Base-by-base conservation (phyloP, 371 early-diverging fungal species). In the Gilbertella persicaria region DNA sequence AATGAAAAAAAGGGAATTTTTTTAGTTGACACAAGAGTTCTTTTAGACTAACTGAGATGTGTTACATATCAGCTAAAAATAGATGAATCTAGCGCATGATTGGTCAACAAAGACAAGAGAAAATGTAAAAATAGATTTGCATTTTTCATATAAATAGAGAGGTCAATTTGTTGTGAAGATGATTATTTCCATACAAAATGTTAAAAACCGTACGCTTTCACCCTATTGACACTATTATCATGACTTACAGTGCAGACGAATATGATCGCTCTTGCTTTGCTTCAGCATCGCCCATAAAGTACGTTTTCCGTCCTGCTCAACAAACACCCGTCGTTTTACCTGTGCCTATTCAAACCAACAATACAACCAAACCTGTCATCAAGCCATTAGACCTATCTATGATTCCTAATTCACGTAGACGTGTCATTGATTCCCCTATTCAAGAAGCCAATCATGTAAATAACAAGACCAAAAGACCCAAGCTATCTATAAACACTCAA, bases 251-350 rank as follows among this genome's bases (percentile, higher is more conserved):
- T 43, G 50, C 68, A 16, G 48, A 55, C 1, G 68, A 67, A 47
- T 67, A 67, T 33, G 68, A 67, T 51, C 53, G 68, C 50, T 67
- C 68, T 4, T 53, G 49, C 36, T 60, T 60, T 53, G 49, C 49
- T 5, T 53, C 43, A 16, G 25, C 20, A 0, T 24, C 44, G 8
- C 60, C 53, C 24, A 53, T 39, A n/a, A 12, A 36, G 19, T 57
- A 48, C n/a, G 40, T 59, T 3, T 52, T 63, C 35, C 55, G 61
- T 5, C 61, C 45, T 29, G 46, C 19, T n/a, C n/a, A n/a, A n/a
- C n/a, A n/a, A n/a, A n/a, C n/a, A n/a, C n/a, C n/a, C n/a, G n/a
- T n/a, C n/a, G n/a, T n/a, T n/a, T n/a, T n/a, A n/a, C n/a, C n/a
- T n/a, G n/a, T n/a, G 10, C n/a, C 47, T 24, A 25, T 17, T 42